Evolutionary conservation across 306 rosid species (phyloP), one percentile per base, ranked within the genome.

Genomic region (Prunus kanzakura): DNA sequence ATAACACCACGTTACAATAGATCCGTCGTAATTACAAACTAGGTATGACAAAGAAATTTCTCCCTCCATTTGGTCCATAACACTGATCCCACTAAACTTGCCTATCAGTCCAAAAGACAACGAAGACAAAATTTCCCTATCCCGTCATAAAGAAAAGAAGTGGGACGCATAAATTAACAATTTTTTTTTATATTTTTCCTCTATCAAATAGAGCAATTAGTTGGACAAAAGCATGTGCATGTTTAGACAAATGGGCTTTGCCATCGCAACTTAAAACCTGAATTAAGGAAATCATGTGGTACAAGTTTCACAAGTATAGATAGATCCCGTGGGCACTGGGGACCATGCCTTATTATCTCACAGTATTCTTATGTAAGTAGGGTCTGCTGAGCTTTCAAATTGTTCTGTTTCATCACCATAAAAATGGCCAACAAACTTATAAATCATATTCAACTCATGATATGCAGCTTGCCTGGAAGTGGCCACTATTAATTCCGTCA

Each of bases 161-260:
- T 20, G 76, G 50, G 76, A 14, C 65, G 22, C 2, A 62, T 18
- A 25, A 25, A 60, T 12, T 60, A 4, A 56, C 62, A 10, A 1
- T n/a, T 49, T 52, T 18, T n/a, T 19, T 19, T 29, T 4, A 3
- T 4, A 3, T 18, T 18, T 3, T 35, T 35, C 35, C 50, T 6
- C 27, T 35, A 35, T 19, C 22, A n/a, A 23, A 22, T 11, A 20
- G 6, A 72, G n/a, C 3, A 15, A 56, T 32, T 61, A 19, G 8
- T 14, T 29, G 46, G 80, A 68, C 75, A 67, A 1, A 58, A 61
- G 25, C 81, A 58, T 69, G 81, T 77, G 81, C 60, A 10, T 69
- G 60, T 69, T 29, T 60, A 45, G 69, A 67, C 68, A 55, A 30
- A 30, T 13, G 52, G 12, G 45, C 6, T n/a, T 5, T n/a, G 27